Base-by-base conservation (phyloP, 345 rosid genomes). In the Brassica carinata region DNA sequence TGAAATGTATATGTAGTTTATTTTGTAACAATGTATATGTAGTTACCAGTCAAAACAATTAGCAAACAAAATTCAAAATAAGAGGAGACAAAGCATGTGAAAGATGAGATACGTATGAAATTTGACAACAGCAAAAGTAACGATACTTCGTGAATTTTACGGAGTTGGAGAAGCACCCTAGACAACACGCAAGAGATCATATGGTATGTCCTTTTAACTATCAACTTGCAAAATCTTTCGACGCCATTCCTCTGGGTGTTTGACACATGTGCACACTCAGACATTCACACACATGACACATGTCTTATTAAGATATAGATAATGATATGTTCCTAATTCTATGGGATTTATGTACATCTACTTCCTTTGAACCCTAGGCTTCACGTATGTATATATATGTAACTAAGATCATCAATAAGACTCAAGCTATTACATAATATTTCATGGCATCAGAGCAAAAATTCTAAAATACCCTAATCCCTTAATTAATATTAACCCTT, bases 141-240 rank as follows among this genome's bases (percentile, higher is more conserved):
- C 15, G 61, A 64, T 43, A 58, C 53, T 61, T 62, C 14, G 69
- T 36, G 77, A 73, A 30, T 74, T 74, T 33, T 48, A 76, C 30
- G 59, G 64, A 31, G 63, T 7, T 33, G 8, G 72, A 75, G 80
- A 76, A 76, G 69, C 23, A 19, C 74, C 59, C 26, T 36, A 40
- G 68, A 17, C 68, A 38, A 76, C 80, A 76, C 80, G 74, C 73
- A 76, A 67, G 29, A 76, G 23, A 76, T 76, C 79, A 23, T 31
- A 55, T 29, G 23, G 73, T 38, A 43, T 14, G 26, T 74, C n/a
- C 61, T 69, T 67, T 17, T 57, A 11, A 9, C 33, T 8, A 19
- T 19, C 62, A 77, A 77, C 74, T 68, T 76, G 72, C 55, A 31
- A 15, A 18, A 10, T 62, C 43, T 10, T 29, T 59, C 64, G 61